These are phyloP conservation scores for Daldinia decipiens DNA, from an alignment of 495 filamentous ascomycete species.

Conservation along the genomic window DNA sequence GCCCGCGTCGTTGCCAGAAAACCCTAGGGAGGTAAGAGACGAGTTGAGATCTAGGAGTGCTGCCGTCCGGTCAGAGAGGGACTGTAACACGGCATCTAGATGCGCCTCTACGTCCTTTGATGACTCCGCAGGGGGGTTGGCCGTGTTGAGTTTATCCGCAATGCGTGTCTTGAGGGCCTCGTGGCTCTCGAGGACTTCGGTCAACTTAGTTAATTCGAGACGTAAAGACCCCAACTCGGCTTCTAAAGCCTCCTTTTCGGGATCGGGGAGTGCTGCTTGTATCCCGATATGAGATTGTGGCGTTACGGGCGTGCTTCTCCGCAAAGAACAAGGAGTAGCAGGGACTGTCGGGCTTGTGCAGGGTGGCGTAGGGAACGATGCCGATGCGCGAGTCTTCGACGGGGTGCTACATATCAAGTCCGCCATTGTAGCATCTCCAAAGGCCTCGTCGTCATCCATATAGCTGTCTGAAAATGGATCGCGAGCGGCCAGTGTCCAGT, in stretches of 20 bases:
- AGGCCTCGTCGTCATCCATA: constrained; percentile 52
- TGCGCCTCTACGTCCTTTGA: constrained; percentile 48
- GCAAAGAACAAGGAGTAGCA: constrained; percentile 36
- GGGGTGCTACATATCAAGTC: constrained; percentile 58
- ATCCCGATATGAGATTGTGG: constrained; percentile 52
- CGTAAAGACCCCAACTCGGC: constrained; percentile 53
- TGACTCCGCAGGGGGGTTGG: background rate
- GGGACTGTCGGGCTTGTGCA: constrained; percentile 54
- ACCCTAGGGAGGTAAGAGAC: constrained; percentile 63
- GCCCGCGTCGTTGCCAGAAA: constrained; percentile 57
- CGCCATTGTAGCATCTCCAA: constrained; percentile 52
- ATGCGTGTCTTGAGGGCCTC: constrained; percentile 48
- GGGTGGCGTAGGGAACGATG: constrained; percentile 63
- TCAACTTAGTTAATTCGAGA: constrained; percentile 53
- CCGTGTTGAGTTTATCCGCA: constrained; percentile 45
- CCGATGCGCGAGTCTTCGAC: constrained; percentile 41
- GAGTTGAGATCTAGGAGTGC: constrained; percentile 49
- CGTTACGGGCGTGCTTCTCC: constrained; percentile 47
- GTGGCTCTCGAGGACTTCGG: constrained; percentile 53
- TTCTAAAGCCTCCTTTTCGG: constrained; percentile 55
- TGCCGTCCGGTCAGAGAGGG: constrained; percentile 54
- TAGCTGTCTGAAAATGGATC: constrained; percentile 57
- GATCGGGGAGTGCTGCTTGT: constrained; percentile 54
- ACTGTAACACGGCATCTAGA: constrained; percentile 49
- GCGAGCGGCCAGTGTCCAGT: constrained; percentile 56